A percentile compares a stretch with the other conserved stretches of the same genome.
These are phyloP conservation scores for Mimosa pudica DNA, from an alignment of 306 rosid species.

Conservation along the genomic window DNA sequence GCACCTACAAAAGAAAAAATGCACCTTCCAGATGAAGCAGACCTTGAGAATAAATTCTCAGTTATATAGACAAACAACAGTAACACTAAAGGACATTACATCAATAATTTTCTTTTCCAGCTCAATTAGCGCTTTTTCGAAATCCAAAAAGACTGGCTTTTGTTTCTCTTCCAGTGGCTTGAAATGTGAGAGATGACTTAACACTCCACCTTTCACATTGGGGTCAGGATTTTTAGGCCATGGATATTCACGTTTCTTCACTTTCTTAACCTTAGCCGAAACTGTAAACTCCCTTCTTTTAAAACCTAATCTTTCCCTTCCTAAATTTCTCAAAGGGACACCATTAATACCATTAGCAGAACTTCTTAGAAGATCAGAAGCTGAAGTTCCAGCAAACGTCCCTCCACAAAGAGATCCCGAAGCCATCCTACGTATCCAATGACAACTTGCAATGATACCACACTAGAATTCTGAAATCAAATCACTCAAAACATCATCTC, in stretches of 20 bases:
- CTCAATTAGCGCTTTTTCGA: conserved; percentile 75
- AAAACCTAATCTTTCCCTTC: conserved; percentile 52
- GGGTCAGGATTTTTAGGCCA: conserved; percentile 88
- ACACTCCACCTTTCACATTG: conserved; percentile 80
- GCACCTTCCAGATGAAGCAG: conserved; percentile 21
- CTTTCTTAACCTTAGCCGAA: conserved; percentile 66
- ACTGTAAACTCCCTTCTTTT: conserved; percentile 62
- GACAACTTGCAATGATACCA: conserved; percentile 30
- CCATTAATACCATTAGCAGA: conserved; percentile 68
- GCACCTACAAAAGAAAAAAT: conserved; percentile 54
- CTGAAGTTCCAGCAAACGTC: conserved; percentile 68
- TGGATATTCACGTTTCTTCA: conserved; percentile 81
- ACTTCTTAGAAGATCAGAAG: conserved; percentile 84
- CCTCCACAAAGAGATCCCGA: conserved; percentile 55
- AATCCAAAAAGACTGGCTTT: conserved; percentile 74
- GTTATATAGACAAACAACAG: conserved; percentile 31
- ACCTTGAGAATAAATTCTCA: conserved; percentile 4
- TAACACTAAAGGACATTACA: conserved; percentile 46
- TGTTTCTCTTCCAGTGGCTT: conserved; percentile 81
- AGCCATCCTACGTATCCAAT: conserved; percentile 58
- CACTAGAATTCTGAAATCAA: conserved; percentile 45
- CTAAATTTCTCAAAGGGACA: conserved; percentile 70
- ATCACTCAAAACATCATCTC: conserved; percentile 39
- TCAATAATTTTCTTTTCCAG: conserved; percentile 86
- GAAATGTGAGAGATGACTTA: conserved; percentile 71